Percentiles rank a stretch among this genome's conserved stretches.
Conservation (phyloP, 257 asterid species). For the Schizonepeta tenuifolia region DNA sequence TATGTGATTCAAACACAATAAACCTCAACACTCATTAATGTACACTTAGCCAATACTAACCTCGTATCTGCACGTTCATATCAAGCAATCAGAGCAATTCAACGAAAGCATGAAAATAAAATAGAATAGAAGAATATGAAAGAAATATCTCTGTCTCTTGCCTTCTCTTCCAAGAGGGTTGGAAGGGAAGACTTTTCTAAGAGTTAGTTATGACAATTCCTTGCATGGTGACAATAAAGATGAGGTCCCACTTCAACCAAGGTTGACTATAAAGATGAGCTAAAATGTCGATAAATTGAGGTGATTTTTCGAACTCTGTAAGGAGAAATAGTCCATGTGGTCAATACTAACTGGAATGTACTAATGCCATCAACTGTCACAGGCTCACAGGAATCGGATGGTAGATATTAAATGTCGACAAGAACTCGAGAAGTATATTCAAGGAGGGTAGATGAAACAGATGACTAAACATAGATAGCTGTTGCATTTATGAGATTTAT, state of each 20-base stretch:
- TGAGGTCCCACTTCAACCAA: slow-evolving; percentile 32
- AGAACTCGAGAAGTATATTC: slow-evolving; percentile 22
- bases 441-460: slow-evolving; percentile 27
- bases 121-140: slow-evolving; percentile 2
- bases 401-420: slow-evolving; percentile 39
- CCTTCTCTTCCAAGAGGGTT: slow-evolving; percentile 14
- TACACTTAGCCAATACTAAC: too few relatives aligned
- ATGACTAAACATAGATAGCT: slow-evolving; percentile 25
- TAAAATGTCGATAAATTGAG: slow-evolving; percentile 4
- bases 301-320: background rate
- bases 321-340: slow-evolving; percentile 29
- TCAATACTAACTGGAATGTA: slow-evolving; percentile 29
- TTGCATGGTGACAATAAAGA: background rate
- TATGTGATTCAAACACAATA: background rate
- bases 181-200: slow-evolving; percentile 23
- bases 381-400: slow-evolving; percentile 33
- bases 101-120: background rate
- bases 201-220: slow-evolving; percentile 11
- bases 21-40: background rate
- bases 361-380: slow-evolving; percentile 34
- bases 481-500: slow-evolving; percentile 10
- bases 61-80: background rate
- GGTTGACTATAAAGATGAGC: slow-evolving; percentile 21
- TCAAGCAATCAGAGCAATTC: background rate
- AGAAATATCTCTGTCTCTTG: background rate